phyloP scores from a whole-genome alignment of 2,329 filamentous ascomycete species.

The Fusarium staphyleae region DNA sequence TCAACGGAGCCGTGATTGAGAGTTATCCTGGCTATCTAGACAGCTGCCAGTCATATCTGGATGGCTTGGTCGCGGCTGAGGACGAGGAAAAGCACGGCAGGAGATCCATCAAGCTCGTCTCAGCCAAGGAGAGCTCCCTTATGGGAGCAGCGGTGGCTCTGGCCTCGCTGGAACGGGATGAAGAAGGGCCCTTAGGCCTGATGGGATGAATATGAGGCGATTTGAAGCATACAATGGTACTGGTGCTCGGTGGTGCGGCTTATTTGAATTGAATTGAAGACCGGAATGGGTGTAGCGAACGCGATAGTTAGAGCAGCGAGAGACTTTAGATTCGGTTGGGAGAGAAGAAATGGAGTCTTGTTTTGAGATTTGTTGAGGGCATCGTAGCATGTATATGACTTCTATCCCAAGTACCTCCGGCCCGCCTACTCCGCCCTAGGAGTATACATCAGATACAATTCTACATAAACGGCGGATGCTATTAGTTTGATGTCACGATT shows the following conservation, averaged over 20 bases:
- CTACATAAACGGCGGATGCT: no score
- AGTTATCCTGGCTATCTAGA: constrained; percentile 74
- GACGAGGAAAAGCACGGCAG: constrained; percentile 46
- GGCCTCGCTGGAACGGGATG: constrained; percentile 49
- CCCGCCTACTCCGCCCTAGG: no score
- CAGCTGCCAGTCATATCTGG: constrained; percentile 68
- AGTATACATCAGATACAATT: no score
- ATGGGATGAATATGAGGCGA: constrained; percentile 11
- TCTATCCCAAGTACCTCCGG: no score
- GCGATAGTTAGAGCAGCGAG: not conserved
- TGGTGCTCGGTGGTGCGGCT: constrained; percentile 20
- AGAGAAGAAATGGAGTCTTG: not conserved
- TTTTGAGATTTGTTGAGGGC: no score
- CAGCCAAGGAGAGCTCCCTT: constrained; percentile 76
- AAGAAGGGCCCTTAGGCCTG: constrained; percentile 26
- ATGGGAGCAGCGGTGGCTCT: constrained; percentile 77
- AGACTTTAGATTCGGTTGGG: not conserved
- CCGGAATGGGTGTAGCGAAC: not conserved
- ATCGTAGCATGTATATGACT: no score
- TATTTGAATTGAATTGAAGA: not conserved
- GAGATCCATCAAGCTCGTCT: constrained; percentile 65
- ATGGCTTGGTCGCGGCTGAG: constrained; percentile 59
- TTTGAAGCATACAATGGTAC: constrained; percentile 17
- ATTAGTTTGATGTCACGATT: no score
- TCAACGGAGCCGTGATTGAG: constrained; percentile 81